Conservation (phyloP, 495 filamentous ascomycete species). For the Aspergillus sparsus region DNA sequence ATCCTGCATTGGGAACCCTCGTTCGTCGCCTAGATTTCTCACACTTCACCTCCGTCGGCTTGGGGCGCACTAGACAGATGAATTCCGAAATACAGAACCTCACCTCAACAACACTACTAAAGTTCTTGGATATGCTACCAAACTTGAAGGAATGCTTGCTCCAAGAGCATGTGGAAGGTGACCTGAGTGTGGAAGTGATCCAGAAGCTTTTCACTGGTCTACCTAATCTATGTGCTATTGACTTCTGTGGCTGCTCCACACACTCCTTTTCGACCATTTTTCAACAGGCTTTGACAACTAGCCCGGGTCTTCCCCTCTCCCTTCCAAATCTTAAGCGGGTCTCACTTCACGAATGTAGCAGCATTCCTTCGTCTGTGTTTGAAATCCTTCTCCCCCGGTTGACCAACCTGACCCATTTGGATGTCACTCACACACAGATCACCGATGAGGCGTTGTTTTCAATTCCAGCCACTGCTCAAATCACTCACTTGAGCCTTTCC, state of each 20-base stretch:
- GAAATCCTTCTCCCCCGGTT: constrained; percentile 71
- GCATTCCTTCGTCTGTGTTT: constrained; percentile 66
- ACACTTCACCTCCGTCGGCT: constrained; percentile 80
- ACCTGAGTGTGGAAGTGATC: constrained; percentile 68
- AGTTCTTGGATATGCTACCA: constrained; percentile 74
- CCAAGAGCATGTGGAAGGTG: constrained; percentile 82
- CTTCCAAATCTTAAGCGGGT: constrained; percentile 65
- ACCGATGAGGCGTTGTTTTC: constrained; percentile 70
- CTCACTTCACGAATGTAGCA: constrained; percentile 80
- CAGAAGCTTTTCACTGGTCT: constrained; percentile 68
- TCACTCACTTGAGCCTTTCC: constrained; percentile 80
- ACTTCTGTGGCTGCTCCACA: constrained; percentile 81
- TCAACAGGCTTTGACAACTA: constrained; percentile 44
- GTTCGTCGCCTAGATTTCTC: constrained; percentile 84
- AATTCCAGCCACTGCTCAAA: constrained; percentile 68
- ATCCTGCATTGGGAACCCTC: constrained; percentile 73
- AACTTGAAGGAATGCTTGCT: constrained; percentile 78
- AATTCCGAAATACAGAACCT: constrained; percentile 79
- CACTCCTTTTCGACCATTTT: constrained; percentile 66
- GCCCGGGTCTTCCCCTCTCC: constrained; percentile 44
- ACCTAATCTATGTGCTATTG: constrained; percentile 67
- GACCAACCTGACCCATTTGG: constrained; percentile 72
- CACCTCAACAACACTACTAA: constrained; percentile 72
- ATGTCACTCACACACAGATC: constrained; percentile 77
- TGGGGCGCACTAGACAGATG: constrained; percentile 79